These are phyloP conservation scores for Skeletonema marinoi DNA, from an alignment of 108 stramenopile species.

Conservation along the genomic window DNA sequence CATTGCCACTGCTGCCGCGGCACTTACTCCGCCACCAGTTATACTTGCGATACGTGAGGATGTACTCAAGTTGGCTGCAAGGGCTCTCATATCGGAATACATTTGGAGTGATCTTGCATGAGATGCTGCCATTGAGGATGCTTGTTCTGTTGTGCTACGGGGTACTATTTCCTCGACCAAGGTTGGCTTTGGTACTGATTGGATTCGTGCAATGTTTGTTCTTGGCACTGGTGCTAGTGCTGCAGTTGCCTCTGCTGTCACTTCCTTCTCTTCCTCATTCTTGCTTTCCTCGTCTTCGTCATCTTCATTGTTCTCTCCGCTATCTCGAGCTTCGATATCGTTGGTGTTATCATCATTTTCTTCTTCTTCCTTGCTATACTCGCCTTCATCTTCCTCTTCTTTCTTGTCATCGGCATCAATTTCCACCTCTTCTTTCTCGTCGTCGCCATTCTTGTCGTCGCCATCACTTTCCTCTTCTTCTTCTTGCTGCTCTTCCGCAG, in stretches of 20 bases:
- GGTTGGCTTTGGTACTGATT: background rate
- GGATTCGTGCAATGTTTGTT: background rate
- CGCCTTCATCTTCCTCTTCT: background rate
- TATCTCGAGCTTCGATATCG: background rate
- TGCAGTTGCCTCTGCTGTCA: background rate
- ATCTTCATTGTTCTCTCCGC: background rate
- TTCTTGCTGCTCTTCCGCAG: background rate
- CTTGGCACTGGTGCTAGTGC: background rate
- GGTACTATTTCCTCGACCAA: conserved; percentile 3
- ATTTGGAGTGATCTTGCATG: conserved; percentile 64
- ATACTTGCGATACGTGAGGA: conserved; percentile 73
- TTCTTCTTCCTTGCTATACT: background rate
- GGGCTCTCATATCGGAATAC: conserved; percentile 72
- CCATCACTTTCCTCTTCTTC: conserved; percentile 10
- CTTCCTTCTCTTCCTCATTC: background rate
- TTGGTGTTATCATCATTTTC: background rate
- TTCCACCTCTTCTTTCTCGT: background rate
- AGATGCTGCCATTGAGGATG: background rate
- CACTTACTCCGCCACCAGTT: conserved; percentile 46
- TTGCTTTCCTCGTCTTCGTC: background rate
- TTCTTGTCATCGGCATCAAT: background rate
- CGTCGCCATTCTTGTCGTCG: background rate
- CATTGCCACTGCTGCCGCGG: conserved; percentile 36
- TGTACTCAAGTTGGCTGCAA: conserved; percentile 67
- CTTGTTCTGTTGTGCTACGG: background rate